These are phyloP conservation scores for Suhomyces sp. DNA, from an alignment of 805 yeast species.

Conservation along the genomic window DNA sequence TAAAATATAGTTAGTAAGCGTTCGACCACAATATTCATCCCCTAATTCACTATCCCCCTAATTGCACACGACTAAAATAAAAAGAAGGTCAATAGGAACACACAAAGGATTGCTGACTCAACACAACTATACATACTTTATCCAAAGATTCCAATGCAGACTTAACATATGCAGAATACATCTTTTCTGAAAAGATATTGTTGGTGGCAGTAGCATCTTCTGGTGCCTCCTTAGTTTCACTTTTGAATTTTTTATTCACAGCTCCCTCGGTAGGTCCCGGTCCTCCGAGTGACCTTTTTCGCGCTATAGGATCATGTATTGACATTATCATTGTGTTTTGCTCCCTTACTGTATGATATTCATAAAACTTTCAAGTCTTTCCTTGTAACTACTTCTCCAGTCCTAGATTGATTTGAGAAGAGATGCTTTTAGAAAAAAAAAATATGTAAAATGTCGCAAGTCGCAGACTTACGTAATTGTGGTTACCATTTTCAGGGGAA, in stretches of 20 bases:
- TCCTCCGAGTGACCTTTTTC: constrained; percentile 26
- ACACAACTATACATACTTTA: constrained; percentile 34
- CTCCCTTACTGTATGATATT: constrained; percentile 2
- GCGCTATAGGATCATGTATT: constrained; percentile 33
- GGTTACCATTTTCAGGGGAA: neutral
- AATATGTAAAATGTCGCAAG: neutral
- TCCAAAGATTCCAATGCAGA: constrained; percentile 72
- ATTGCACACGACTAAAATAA: constrained; percentile 2
- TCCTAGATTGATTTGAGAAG: constrained; percentile 4
- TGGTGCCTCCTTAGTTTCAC: constrained; percentile 13
- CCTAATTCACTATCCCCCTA: neutral
- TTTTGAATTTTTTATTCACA: constrained; percentile 16
- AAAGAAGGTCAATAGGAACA: neutral
- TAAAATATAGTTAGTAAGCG: constrained; percentile 10
- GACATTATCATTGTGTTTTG: constrained; percentile 33
- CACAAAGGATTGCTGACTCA: constrained; percentile 1
- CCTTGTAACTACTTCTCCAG: neutral
- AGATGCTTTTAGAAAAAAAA: constrained; percentile 3
- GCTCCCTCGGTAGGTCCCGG: constrained; percentile 12
- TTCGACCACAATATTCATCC: neutral
- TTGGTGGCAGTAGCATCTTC: constrained; percentile 5
- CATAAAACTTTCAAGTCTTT: constrained; percentile 1
- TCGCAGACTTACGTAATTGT: constrained; percentile 1
- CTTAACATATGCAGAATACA: constrained; percentile 48
- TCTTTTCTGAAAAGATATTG: constrained; percentile 30